Conservation (phyloP, 768 basidiomycete species). For the Fistulinella prunicolor region DNA sequence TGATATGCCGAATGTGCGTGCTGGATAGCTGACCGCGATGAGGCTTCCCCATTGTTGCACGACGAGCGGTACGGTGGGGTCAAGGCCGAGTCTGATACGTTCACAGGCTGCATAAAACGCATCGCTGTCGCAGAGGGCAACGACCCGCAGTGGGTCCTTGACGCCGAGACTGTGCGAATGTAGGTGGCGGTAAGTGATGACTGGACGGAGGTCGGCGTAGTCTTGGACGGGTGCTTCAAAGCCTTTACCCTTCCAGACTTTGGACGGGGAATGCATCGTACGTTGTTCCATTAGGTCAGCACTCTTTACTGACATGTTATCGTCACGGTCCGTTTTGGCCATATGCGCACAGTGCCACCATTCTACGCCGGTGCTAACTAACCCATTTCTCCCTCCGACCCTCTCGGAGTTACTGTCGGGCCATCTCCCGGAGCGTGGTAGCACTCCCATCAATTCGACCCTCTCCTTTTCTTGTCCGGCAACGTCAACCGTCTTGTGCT, state of each 20-base stretch:
- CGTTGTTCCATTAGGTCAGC: too few species aligned
- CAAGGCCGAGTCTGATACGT: conserved; percentile 70
- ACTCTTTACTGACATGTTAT: too few species aligned
- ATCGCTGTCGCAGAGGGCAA: conserved; percentile 90
- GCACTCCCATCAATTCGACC: too few species aligned
- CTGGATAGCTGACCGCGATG: conserved; percentile 96
- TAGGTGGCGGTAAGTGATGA: conserved; percentile 78
- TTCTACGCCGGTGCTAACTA: too few species aligned
- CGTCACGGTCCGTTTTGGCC: too few species aligned
- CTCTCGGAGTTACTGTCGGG: too few species aligned
- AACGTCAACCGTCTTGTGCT: too few species aligned
- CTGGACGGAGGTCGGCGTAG: conserved; percentile 60
- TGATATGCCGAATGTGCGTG: conserved; percentile 90
- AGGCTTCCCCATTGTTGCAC: conserved; percentile 86
- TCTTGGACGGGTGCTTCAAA: conserved; percentile 43
- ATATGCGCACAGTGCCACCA: too few species aligned
- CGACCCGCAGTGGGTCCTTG: conserved; percentile 73
- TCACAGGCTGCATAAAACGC: conserved; percentile 86
- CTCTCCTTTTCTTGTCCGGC: too few species aligned
- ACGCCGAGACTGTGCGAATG: conserved; percentile 65
- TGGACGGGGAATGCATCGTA: too few species aligned
- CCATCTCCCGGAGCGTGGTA: too few species aligned
- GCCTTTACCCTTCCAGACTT: conserved; percentile 55
- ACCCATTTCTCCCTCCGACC: too few species aligned
- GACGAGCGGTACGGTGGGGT: conserved; percentile 64